Percentiles rank a stretch among this genome's conserved stretches.
These are phyloP conservation scores for Phytophthora chlamydospora DNA, from an alignment of 352 stramenopile genomes.

Conservation along the genomic window DNA sequence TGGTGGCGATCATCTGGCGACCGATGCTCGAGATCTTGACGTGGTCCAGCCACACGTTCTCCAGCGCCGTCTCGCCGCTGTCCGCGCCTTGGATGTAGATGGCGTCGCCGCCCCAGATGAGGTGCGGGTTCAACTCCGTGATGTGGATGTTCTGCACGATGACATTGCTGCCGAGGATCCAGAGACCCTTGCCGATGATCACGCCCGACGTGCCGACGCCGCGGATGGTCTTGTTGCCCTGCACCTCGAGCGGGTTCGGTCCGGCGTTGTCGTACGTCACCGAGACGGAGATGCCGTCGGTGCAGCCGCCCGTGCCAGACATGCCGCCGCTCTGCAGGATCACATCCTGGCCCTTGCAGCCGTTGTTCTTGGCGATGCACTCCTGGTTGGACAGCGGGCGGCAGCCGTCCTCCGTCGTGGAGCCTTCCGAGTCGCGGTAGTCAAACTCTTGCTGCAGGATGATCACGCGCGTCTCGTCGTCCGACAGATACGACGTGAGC, in stretches of 20 bases:
- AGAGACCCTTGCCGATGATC: constrained; percentile 24
- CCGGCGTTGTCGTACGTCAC: constrained; percentile 35
- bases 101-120: no score
- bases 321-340: constrained; percentile 28
- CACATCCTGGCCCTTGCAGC: constrained; percentile 34
- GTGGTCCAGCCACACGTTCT: constrained; percentile 24
- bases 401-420: constrained; percentile 26
- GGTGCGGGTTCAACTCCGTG: constrained; percentile 27
- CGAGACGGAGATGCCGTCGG: constrained; percentile 24
- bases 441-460: constrained; percentile 34
- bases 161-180: constrained; percentile 33
- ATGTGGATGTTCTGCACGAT: constrained; percentile 44
- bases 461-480: constrained; percentile 35
- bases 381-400: constrained; percentile 21
- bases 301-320: constrained; percentile 24
- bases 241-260: constrained; percentile 24
- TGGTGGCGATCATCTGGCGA: constrained; percentile 44
- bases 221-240: constrained; percentile 28
- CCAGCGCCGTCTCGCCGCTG: constrained; percentile 21
- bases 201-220: constrained; percentile 23
- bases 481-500: constrained; percentile 22
- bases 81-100: constrained; percentile 36
- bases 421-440: constrained; percentile 26
- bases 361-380: constrained; percentile 37
- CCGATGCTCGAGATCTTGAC: constrained; percentile 29